phyloP scores from a whole-genome alignment of 2,329 filamentous ascomycete genomes.

The Fusarium transvaalense region DNA sequence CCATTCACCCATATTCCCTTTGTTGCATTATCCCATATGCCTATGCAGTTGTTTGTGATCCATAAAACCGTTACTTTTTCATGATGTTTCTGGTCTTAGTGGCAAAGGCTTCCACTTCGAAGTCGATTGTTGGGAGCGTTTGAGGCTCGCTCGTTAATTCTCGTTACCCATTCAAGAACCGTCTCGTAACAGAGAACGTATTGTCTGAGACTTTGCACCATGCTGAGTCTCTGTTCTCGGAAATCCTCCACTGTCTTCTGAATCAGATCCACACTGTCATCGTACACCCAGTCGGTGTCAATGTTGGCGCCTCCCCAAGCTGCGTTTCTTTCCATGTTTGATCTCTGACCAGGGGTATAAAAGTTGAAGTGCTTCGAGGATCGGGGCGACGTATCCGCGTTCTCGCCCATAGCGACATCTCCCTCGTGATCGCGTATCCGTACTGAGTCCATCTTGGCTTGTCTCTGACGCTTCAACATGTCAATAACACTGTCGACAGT shows the following conservation, averaged over 20 bases:
- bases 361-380: constrained; percentile 46
- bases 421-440: constrained; percentile 54
- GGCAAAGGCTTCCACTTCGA: constrained; percentile 52
- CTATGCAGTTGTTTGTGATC: constrained; percentile 41
- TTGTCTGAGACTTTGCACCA: constrained; percentile 95
- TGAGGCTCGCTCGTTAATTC: constrained; percentile 57
- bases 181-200: constrained; percentile 98
- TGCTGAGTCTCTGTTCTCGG: constrained; percentile 86
- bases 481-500: constrained; percentile 96
- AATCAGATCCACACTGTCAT: constrained; percentile 81
- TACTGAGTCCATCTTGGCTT: constrained; percentile 50
- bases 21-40: constrained; percentile 31
- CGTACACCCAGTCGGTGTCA: constrained; percentile 74
- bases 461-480: constrained; percentile 89
- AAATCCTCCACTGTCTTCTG: constrained; percentile 93
- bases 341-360: constrained; percentile 29
- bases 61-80: constrained; percentile 29
- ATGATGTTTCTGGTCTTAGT: constrained; percentile 34
- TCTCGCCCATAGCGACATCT: constrained; percentile 61
- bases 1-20: constrained; percentile 19
- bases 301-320: constrained; percentile 36
- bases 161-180: constrained; percentile 84
- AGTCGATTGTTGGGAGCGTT: constrained; percentile 39
- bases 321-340: constrained; percentile 31
- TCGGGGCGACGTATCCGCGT: constrained; percentile 49